phyloP scores from a whole-genome alignment of 2,329 filamentous ascomycete species.

The Epichloe uncinata region DNA sequence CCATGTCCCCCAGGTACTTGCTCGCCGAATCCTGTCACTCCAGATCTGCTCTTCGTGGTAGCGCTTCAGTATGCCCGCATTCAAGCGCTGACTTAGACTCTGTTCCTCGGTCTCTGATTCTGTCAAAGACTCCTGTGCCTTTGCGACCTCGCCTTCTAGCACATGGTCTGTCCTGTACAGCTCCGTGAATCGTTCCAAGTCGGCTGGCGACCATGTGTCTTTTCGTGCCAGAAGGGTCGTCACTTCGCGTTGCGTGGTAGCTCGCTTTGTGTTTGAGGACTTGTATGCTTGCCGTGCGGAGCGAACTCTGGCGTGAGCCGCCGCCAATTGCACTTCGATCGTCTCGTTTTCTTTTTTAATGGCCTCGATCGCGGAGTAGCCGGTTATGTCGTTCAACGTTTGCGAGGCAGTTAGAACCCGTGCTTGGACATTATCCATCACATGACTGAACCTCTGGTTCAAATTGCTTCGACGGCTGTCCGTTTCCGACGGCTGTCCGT shows the following conservation, averaged over 20 bases:
- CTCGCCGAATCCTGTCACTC: conserved; percentile 92
- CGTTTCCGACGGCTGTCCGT: conserved; percentile 21
- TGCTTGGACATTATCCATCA: conserved; percentile 84
- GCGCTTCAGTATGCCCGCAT: conserved; percentile 70
- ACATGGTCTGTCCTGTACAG: conserved; percentile 87
- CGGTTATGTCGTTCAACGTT: conserved; percentile 85
- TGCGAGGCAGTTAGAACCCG: conserved; percentile 77
- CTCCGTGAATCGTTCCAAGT: conserved; percentile 88
- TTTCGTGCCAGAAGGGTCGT: conserved; percentile 89
- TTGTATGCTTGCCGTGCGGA: conserved; percentile 65
- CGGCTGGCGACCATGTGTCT: conserved; percentile 73
- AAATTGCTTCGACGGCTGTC: conserved; percentile 20
- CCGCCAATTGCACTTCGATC: conserved; percentile 45
- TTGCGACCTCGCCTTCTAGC: conserved; percentile 72
- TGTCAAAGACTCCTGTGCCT: conserved; percentile 57
- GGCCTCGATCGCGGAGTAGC: conserved; percentile 81
- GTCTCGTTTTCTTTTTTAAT: conserved; percentile 66
- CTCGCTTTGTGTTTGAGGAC: conserved; percentile 67
- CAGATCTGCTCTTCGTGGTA: conserved; percentile 99
- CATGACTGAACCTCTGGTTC: conserved; percentile 21
- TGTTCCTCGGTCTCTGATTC: conserved; percentile 70
- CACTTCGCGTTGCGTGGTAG: conserved; percentile 87
- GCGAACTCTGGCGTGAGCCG: conserved; percentile 53
- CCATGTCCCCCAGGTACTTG: conserved; percentile 98
- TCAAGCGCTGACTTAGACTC: conserved; percentile 60